Conservation (phyloP, 805 yeast genomes). For the Ogataea degrootiae region DNA sequence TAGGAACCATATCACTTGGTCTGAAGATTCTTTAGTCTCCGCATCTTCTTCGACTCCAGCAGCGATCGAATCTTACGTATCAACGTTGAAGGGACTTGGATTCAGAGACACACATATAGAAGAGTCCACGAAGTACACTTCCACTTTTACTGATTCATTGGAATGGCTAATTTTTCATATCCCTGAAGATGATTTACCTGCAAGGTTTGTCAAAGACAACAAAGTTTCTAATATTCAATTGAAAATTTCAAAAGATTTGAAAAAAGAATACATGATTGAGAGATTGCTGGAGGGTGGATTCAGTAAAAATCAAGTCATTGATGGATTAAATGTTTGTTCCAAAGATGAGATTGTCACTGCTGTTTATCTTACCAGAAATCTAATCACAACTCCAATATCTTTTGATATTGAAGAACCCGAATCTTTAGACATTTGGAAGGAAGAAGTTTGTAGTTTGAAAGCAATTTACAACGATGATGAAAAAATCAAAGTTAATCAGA, state of each 20-base stretch:
- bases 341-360: conserved; percentile 49
- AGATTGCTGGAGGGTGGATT: conserved; percentile 65
- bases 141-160: conserved; percentile 45
- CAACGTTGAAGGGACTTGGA: conserved; percentile 41
- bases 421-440: conserved; percentile 52
- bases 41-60: not conserved
- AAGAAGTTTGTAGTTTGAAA: conserved; percentile 66
- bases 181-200: conserved; percentile 92
- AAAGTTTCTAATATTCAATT: conserved; percentile 55
- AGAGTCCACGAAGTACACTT: conserved; percentile 64
- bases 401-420: conserved; percentile 10
- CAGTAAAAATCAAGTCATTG: conserved; percentile 57
- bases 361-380: conserved; percentile 40
- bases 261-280: conserved; percentile 52
- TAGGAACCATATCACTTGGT: conserved; percentile 55
- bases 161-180: conserved; percentile 83
- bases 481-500: conserved; percentile 25
- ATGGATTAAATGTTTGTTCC: conserved; percentile 37
- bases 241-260: conserved; percentile 47
- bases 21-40: conserved; percentile 17
- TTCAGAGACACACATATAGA: conserved; percentile 64
- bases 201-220: conserved; percentile 49
- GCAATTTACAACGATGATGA: conserved; percentile 51
- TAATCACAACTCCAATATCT: conserved; percentile 19
- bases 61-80: not conserved